Evolutionary conservation across 352 stramenopile species (phyloP).

Genomic region (Globisporangium iwayamae): DNA sequence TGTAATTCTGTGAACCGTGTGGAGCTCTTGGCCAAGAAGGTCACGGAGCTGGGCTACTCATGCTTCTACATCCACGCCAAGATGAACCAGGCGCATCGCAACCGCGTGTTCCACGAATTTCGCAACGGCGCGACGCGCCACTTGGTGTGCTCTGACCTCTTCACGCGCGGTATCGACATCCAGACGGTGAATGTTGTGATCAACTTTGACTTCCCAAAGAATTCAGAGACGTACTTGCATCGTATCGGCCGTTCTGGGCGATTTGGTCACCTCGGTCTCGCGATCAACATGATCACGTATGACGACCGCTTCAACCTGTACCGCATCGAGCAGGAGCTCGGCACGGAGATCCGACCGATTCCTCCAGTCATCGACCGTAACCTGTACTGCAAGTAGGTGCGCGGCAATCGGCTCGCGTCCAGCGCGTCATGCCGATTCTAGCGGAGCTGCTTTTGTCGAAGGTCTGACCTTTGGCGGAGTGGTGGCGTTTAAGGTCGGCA

Average conservation of each 20-base stretch:
- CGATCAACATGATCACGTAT: constrained; percentile 99
- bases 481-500: background rate
- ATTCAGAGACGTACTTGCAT: constrained; percentile 99
- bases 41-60: constrained; percentile 98
- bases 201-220: constrained; percentile 99
- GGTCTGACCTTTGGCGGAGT: background rate
- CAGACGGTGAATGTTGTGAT: constrained; percentile 99
- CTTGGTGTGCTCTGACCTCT: constrained; percentile 98
- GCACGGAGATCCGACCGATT: constrained; percentile 99
- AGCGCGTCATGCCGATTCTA: background rate
- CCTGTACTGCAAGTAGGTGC: constrained; percentile 93
- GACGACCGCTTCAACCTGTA: constrained; percentile 98
- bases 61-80: constrained; percentile 99
- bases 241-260: constrained; percentile 97
- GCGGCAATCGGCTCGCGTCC: background rate
- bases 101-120: constrained; percentile 99
- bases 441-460: background rate
- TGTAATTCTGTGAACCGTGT: constrained; percentile 99
- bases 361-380: constrained; percentile 97
- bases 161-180: constrained; percentile 99
- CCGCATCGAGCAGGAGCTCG: constrained; percentile 98
- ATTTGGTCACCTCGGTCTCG: constrained; percentile 98
- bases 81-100: constrained; percentile 99
- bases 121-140: constrained; percentile 96
- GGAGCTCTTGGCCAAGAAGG: constrained; percentile 99